Evolutionary conservation across 2,329 filamentous ascomycete species (phyloP).

Genomic region (Bisporella sp.): DNA sequence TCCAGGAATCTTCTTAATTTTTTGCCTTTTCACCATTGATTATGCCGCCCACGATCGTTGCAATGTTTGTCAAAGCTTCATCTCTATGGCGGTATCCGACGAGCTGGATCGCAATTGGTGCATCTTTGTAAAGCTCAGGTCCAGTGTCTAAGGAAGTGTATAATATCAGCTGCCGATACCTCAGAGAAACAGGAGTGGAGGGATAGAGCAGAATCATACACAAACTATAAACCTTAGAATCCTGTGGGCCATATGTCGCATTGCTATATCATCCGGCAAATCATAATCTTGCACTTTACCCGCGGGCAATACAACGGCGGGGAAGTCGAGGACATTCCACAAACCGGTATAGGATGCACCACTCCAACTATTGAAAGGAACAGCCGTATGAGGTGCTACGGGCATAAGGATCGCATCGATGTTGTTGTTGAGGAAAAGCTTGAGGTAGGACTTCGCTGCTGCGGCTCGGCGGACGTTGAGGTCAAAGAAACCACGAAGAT

Average conservation of each 20-base stretch:
- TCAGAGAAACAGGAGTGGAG: background rate
- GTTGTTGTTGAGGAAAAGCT: slow-evolving; percentile 13
- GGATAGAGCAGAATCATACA: slow-evolving; percentile 15
- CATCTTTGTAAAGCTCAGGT: slow-evolving; percentile 21
- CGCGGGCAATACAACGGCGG: slow-evolving; percentile 36
- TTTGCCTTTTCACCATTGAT: slow-evolving; percentile 6
- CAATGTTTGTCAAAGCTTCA: slow-evolving; percentile 21
- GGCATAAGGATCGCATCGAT: slow-evolving; percentile 29
- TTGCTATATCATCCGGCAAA: slow-evolving; percentile 19
- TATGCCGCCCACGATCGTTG: slow-evolving; percentile 22
- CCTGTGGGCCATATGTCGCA: slow-evolving; percentile 20
- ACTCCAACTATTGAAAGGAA: slow-evolving; percentile 20
- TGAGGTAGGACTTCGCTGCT: slow-evolving; percentile 10
- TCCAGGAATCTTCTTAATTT: too few species aligned
- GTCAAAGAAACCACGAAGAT: slow-evolving; percentile 19
- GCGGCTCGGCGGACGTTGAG: slow-evolving; percentile 20
- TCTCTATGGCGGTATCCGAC: slow-evolving; percentile 27
- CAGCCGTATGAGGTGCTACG: slow-evolving; percentile 26
- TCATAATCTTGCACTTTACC: slow-evolving; percentile 9
- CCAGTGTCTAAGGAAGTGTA: slow-evolving; percentile 23
- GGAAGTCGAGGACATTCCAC: slow-evolving; percentile 23
- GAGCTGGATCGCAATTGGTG: slow-evolving; percentile 25
- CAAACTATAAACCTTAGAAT: slow-evolving; percentile 18
- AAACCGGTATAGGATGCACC: slow-evolving; percentile 19
- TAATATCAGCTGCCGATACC: slow-evolving; percentile 5